Percentiles rank a stretch among this genome's conserved stretches.
Evolutionary conservation across 345 rosid species (phyloP).

Genomic region (Corchorus olitorius): DNA sequence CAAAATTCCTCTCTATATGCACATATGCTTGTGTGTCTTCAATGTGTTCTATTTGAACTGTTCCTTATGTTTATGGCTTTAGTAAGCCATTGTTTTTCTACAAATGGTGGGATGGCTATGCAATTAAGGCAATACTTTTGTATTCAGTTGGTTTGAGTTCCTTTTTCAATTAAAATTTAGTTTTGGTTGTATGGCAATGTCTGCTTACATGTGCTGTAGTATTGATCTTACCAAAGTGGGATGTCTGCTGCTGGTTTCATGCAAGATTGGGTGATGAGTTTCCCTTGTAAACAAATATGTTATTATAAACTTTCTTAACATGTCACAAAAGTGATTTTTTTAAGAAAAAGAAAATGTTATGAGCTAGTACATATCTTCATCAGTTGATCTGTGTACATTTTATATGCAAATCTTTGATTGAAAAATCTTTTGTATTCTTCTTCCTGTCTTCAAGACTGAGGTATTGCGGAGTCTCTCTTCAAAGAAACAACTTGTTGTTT

Average conservation of each 20-base stretch:
- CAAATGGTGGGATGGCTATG: not conserved
- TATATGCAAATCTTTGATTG: not conserved
- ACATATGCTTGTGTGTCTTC: not conserved
- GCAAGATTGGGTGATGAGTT: not conserved
- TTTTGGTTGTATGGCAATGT: not conserved
- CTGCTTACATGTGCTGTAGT: not conserved
- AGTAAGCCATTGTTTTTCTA: constrained; percentile 7
- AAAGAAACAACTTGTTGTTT: constrained; percentile 69
- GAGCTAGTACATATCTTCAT: not conserved
- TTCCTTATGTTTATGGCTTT: not conserved
- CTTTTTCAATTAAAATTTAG: not conserved
- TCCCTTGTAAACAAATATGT: not conserved
- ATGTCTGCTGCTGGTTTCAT: not conserved
- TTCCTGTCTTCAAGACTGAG: constrained; percentile 59
- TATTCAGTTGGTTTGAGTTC: constrained; percentile 3
- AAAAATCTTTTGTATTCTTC: constrained; percentile 16
- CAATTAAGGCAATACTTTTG: not conserved
- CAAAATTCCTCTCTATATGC: not conserved
- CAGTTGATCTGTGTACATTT: not conserved
- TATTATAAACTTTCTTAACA: not conserved
- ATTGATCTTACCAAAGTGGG: not conserved
- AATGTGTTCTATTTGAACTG: not conserved
- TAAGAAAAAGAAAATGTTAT: too few species aligned
- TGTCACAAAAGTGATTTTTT: too few species aligned
- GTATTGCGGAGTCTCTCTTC: constrained; percentile 59